A percentile compares a stretch with the other conserved stretches of the same genome.
These are phyloP conservation scores for Clitocybe nebularis DNA, from an alignment of 1,284 basidiomycete species.

Conservation along the genomic window DNA sequence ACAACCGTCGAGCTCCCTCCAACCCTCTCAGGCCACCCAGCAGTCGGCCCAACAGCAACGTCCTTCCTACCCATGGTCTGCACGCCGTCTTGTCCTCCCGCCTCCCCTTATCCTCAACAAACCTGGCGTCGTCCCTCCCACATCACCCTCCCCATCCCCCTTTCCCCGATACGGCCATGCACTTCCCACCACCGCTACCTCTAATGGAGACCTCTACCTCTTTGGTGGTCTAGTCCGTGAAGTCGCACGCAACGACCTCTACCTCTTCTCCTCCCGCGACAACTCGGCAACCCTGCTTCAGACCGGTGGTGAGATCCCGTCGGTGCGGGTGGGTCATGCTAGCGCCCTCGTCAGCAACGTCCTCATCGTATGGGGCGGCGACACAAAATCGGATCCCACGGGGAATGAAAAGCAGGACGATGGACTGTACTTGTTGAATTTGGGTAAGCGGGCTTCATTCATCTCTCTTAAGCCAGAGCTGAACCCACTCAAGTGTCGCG, in stretches of 20 bases:
- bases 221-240: conserved; percentile 97
- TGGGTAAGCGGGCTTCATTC: conserved; percentile 55
- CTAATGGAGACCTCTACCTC: conserved; percentile 88
- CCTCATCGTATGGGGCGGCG: conserved; percentile 97
- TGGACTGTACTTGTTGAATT: conserved; percentile 91
- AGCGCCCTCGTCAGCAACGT: conserved; percentile 95
- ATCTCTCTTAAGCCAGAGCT: conserved; percentile 5
- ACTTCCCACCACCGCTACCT: conserved; percentile 80
- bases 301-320: conserved; percentile 88
- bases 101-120: conserved; percentile 63
- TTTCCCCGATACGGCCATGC: conserved; percentile 98
- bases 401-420: conserved; percentile 88
- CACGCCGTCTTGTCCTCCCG: conserved; percentile 61
- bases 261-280: conserved; percentile 82
- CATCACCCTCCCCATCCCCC: conserved; percentile 72
- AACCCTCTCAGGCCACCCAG: conserved; percentile 19
- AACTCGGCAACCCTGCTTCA: conserved; percentile 76
- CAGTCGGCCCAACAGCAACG: conserved; percentile 40
- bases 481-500: conserved; percentile 57
- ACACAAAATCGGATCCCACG: conserved; percentile 77
- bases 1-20: no score
- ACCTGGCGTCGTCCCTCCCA: conserved; percentile 54
- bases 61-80: conserved; percentile 78
- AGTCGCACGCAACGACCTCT: conserved; percentile 90
- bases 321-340: conserved; percentile 92